A percentile compares a stretch with the other conserved stretches of the same genome.
Evolutionary conservation across 441 rosid genomes (phyloP).

Genomic region (Lagerstroemia fauriei): DNA sequence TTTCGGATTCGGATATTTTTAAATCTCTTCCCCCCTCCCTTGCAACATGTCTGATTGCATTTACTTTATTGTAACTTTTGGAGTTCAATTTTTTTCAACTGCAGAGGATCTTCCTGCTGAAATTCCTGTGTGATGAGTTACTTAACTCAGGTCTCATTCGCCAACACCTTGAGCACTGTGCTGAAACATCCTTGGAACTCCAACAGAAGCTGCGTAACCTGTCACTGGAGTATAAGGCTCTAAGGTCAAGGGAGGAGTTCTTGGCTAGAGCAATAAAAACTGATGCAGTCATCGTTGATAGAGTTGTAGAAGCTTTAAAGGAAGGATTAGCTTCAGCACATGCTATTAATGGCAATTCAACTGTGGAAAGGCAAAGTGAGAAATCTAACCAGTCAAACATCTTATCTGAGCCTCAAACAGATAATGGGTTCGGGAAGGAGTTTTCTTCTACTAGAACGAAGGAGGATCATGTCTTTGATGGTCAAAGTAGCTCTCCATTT

Average conservation of each 20-base stretch:
- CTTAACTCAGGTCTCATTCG: conserved; percentile 77
- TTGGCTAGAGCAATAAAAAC: conserved; percentile 62
- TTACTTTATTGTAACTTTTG: conserved; percentile 16
- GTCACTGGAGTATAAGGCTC: conserved; percentile 62
- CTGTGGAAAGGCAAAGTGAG: conserved; percentile 32
- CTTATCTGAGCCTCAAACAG: conserved; percentile 36
- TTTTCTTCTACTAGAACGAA: conserved; percentile 31
- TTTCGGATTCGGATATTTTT: not conserved
- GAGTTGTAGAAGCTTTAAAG: conserved; percentile 46
- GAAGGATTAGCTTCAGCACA: conserved; percentile 36
- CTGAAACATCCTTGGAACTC: conserved; percentile 68
- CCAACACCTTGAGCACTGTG: conserved; percentile 92
- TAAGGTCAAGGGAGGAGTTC: conserved; percentile 69
- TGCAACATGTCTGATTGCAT: conserved; percentile 18
- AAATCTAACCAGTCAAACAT: conserved; percentile 28
- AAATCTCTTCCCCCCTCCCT: not conserved
- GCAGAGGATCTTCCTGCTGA: conserved; percentile 84
- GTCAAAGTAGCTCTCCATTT: conserved; percentile 21
- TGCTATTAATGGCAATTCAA: conserved; percentile 26
- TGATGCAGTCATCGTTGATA: conserved; percentile 41
- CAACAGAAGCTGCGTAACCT: conserved; percentile 85
- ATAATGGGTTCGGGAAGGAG: conserved; percentile 39
- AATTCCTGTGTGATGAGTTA: conserved; percentile 86
- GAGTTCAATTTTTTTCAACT: conserved; percentile 35
- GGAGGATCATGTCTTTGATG: conserved; percentile 31